These are phyloP conservation scores for Ogataea paradorogensis DNA, from an alignment of 805 yeast species.

Conservation along the genomic window DNA sequence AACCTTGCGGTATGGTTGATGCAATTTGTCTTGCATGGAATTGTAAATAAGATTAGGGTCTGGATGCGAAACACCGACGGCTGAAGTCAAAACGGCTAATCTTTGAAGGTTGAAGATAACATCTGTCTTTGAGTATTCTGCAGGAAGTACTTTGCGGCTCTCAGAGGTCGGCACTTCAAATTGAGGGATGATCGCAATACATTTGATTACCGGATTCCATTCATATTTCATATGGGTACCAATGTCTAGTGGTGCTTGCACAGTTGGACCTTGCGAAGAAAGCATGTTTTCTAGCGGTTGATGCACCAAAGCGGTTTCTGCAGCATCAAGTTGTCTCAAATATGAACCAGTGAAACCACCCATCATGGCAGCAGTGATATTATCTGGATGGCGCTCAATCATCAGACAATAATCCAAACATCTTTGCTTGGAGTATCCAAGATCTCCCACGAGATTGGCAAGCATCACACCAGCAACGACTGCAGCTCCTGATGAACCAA, in stretches of 20 bases:
- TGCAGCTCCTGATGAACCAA: slow-evolving; percentile 98
- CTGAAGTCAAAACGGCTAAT: slow-evolving; percentile 87
- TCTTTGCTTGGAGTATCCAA: slow-evolving; percentile 71
- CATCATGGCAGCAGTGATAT: slow-evolving; percentile 98
- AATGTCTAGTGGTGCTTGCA: slow-evolving; percentile 71
- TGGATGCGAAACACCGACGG: slow-evolving; percentile 76
- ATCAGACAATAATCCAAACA: slow-evolving; percentile 91
- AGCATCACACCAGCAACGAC: slow-evolving; percentile 94
- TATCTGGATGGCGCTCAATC: slow-evolving; percentile 98
- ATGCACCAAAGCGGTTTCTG: slow-evolving; percentile 71
- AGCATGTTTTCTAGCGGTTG: slow-evolving; percentile 83
- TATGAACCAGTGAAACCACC: slow-evolving; percentile 98
- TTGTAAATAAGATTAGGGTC: slow-evolving; percentile 80
- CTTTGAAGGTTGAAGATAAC: slow-evolving; percentile 92
- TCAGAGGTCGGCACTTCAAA: slow-evolving; percentile 93
- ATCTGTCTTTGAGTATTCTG: slow-evolving; percentile 72
- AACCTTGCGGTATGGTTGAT: slow-evolving; percentile 93
- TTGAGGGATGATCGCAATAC: slow-evolving; percentile 88
- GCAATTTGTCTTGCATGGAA: slow-evolving; percentile 95
- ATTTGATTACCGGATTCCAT: slow-evolving; percentile 79
- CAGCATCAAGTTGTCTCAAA: slow-evolving; percentile 71
- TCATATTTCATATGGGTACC: slow-evolving; percentile 86
- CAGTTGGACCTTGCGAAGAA: slow-evolving; percentile 70
- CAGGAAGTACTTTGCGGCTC: slow-evolving; percentile 86
- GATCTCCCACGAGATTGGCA: slow-evolving; percentile 78